Conservation (phyloP, 1,284 basidiomycete genomes). For the Sparassis latifolia region DNA sequence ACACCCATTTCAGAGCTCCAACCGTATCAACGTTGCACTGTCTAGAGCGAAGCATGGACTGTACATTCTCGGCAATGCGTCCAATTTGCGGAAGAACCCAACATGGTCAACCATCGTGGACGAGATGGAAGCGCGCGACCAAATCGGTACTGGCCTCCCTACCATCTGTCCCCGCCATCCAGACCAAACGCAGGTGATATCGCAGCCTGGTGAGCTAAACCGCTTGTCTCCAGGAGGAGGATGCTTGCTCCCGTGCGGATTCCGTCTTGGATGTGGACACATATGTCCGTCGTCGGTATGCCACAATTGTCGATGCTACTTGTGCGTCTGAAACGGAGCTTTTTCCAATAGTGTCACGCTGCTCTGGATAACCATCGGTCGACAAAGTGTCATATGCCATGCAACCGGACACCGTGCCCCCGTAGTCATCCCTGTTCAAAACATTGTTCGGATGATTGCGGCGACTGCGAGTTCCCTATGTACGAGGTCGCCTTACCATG, state of each 20-base stretch:
- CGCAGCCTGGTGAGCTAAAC: conserved; percentile 46
- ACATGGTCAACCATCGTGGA: conserved; percentile 61
- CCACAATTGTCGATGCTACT: neutral
- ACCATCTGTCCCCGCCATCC: conserved; percentile 55
- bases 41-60: conserved; percentile 69
- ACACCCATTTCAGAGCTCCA: too few species aligned
- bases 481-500: conserved; percentile 52
- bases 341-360: conserved; percentile 50
- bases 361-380: conserved; percentile 51
- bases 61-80: conserved; percentile 64
- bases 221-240: conserved; percentile 42
- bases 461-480: conserved; percentile 47
- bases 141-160: conserved; percentile 49
- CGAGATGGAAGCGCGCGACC: conserved; percentile 41
- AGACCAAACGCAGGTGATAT: conserved; percentile 33
- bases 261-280: conserved; percentile 64
- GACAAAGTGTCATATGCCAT: conserved; percentile 45
- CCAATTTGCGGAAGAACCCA: conserved; percentile 32
- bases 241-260: conserved; percentile 32
- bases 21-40: conserved; percentile 44
- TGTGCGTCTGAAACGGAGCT: neutral
- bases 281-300: conserved; percentile 55
- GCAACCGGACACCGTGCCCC: conserved; percentile 41
- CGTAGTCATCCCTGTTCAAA: conserved; percentile 56
- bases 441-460: conserved; percentile 49